Percentiles rank a stretch among this genome's conserved stretches.
Evolutionary conservation across 2,329 filamentous ascomycete genomes (phyloP).

Genomic region (Microdochium trichocladiopsis): DNA sequence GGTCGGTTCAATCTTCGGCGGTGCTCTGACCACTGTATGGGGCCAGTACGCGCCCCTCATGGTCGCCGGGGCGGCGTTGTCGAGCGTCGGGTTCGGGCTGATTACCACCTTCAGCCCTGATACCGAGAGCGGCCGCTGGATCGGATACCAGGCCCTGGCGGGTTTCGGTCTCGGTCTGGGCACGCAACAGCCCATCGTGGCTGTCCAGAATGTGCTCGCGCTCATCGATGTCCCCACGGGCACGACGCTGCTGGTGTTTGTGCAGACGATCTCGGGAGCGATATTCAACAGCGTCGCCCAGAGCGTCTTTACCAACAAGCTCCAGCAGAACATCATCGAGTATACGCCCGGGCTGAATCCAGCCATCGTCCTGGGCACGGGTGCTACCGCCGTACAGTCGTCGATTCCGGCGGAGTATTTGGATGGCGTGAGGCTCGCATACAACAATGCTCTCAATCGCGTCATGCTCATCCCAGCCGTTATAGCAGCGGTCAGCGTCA

Average conservation of each 20-base stretch:
- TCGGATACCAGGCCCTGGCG: slow-evolving; percentile 36
- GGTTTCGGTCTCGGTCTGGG: slow-evolving; percentile 30
- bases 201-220: slow-evolving; percentile 28
- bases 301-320: slow-evolving; percentile 40
- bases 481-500: slow-evolving; percentile 33
- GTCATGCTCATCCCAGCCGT: slow-evolving; percentile 36
- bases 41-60: slow-evolving; percentile 32
- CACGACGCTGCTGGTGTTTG: slow-evolving; percentile 28
- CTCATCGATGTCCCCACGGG: slow-evolving; percentile 18
- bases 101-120: slow-evolving; percentile 27
- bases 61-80: slow-evolving; percentile 22
- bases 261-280: slow-evolving; percentile 33
- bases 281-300: slow-evolving; percentile 45
- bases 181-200: slow-evolving; percentile 33
- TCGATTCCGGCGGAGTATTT: slow-evolving; percentile 20
- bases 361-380: slow-evolving; percentile 19
- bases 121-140: slow-evolving; percentile 26
- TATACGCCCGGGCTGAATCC: slow-evolving; percentile 27
- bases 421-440: slow-evolving; percentile 28
- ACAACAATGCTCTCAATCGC: slow-evolving; percentile 34
- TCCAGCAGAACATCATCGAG: slow-evolving; percentile 28
- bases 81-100: slow-evolving; percentile 26
- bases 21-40: slow-evolving; percentile 16
- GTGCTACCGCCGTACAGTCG: slow-evolving; percentile 27
- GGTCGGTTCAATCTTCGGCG: slow-evolving; percentile 16